phyloP scores from a whole-genome alignment of 2,329 filamentous ascomycete species.

The Sporothrix brunneoviolacea region DNA sequence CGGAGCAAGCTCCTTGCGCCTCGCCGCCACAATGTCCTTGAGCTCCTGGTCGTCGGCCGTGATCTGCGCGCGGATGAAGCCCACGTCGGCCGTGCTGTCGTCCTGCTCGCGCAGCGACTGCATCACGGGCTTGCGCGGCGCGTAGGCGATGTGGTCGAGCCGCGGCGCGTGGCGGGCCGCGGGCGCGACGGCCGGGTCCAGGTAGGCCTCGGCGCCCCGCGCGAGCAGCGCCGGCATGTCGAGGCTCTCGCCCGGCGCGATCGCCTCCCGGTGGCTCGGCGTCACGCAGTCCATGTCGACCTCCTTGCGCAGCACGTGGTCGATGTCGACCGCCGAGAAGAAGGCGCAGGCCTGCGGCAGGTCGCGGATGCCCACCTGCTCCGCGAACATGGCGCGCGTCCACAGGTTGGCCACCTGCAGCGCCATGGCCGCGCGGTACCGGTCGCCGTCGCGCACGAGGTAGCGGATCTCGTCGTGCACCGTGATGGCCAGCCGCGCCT shows the following conservation, averaged over 20 bases:
- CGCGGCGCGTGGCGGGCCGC: conserved; percentile 45
- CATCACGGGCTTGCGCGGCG: conserved; percentile 72
- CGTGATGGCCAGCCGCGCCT: conserved; percentile 81
- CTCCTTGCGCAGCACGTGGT: conserved; percentile 92
- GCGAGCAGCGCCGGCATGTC: conserved; percentile 74
- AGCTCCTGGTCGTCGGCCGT: conserved; percentile 67
- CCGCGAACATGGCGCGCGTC: conserved; percentile 95
- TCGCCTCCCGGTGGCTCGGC: conserved; percentile 71
- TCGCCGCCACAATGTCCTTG: conserved; percentile 60
- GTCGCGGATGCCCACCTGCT: conserved; percentile 94
- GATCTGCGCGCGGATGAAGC: conserved; percentile 81
- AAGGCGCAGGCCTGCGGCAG: conserved; percentile 91
- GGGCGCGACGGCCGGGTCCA: conserved; percentile 61
- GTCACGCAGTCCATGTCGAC: conserved; percentile 97
- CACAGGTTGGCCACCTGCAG: conserved; percentile 91
- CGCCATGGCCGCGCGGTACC: conserved; percentile 85
- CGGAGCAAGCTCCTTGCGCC: conserved; percentile 32
- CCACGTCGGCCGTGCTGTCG: conserved; percentile 35
- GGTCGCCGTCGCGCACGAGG: conserved; percentile 75
- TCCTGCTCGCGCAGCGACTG: conserved; percentile 49
- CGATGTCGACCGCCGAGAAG: conserved; percentile 92
- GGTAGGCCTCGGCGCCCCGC: conserved; percentile 60
- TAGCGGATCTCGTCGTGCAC: conserved; percentile 98
- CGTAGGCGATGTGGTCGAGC: conserved; percentile 60
- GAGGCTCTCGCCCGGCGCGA: conserved; percentile 77